Evolutionary conservation across 805 yeast species (phyloP), one percentile per base, ranked within the genome.

Genomic region (Barnettozyma populi): DNA sequence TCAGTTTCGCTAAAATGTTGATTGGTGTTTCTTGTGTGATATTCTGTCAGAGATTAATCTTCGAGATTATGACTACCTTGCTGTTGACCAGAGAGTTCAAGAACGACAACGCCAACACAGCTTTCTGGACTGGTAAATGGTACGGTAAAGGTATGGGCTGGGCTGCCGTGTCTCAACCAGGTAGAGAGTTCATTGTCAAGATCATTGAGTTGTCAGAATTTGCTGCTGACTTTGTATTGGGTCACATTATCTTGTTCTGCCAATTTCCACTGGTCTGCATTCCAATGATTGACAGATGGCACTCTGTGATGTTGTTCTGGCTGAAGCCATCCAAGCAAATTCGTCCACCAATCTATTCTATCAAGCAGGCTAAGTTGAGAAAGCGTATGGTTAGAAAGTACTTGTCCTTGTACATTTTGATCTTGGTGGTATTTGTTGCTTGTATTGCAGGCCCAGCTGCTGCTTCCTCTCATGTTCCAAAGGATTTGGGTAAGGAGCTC

Each of bases 91-190:
- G 99, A 75, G 99, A 94, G 73, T 90, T 90, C 76, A 89, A 89
- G 82, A 87, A 86, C 61, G 97, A 92, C 71, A 88, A 84, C 64
- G 76, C 98, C 34, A 94, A 94, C 74, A 86, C 95, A 59, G 98
- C 99, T 25, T 94, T 95, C 95, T 94, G 99, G 99, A 87, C 96
- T 49, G 99, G 99, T 78, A 90, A 90, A 71, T 94, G 99, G 99
- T 90, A 90, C 68, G 94, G 95, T 50, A 76, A 87, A 51, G 94
- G 96, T 63, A 72, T 92, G 69, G 99, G 98, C 51, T 82, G 84
- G 80, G 81, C 84, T 78, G 96, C 97, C 19, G 79, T 86, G 76
- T 84, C 98, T 31, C 98, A 92, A 74, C 99, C 99, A 53, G 65
- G 86, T 45, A 88, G 99, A 77, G 99, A 94, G 74, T 88, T 88